Evolutionary conservation across 1,284 basidiomycete species (phyloP).

Genomic region (Ganoderma multipileum): DNA sequence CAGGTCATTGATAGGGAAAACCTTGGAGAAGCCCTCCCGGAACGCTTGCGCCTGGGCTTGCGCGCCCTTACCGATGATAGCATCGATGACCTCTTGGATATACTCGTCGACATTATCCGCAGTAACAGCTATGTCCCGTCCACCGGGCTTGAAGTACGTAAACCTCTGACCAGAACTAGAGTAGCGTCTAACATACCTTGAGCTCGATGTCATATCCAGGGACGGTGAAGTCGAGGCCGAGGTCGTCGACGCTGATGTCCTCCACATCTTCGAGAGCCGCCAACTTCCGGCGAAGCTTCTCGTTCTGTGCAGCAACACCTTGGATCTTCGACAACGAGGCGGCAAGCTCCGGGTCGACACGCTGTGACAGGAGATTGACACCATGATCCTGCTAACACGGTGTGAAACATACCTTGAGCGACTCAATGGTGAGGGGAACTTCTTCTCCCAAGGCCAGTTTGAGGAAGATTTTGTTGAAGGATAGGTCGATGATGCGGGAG

Average conservation of each 20-base stretch:
- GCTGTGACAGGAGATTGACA: constrained; percentile 44
- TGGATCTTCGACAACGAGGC: constrained; percentile 87
- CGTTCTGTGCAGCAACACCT: constrained; percentile 51
- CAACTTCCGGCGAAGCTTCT: constrained; percentile 69
- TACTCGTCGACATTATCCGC: constrained; percentile 91
- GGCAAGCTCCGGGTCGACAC: constrained; percentile 86
- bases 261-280: constrained; percentile 54
- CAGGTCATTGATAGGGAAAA: constrained; percentile 92
- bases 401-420: constrained; percentile 67
- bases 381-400: constrained; percentile 5
- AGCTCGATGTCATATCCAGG: constrained; percentile 96
- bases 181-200: constrained; percentile 54
- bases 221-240: constrained; percentile 94
- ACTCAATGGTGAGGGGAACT: constrained; percentile 84
- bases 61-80: constrained; percentile 81
- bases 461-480: constrained; percentile 93
- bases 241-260: constrained; percentile 80
- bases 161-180: background rate
- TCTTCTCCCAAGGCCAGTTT: constrained; percentile 88
- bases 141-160: constrained; percentile 62
- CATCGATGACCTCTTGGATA: constrained; percentile 80
- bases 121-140: constrained; percentile 81
- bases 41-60: constrained; percentile 84
- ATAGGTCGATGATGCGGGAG: constrained; percentile 96
- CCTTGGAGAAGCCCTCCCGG: constrained; percentile 90